phyloP scores from a whole-genome alignment of 805 yeast species.

The Barnettozyma wickerhamii region DNA sequence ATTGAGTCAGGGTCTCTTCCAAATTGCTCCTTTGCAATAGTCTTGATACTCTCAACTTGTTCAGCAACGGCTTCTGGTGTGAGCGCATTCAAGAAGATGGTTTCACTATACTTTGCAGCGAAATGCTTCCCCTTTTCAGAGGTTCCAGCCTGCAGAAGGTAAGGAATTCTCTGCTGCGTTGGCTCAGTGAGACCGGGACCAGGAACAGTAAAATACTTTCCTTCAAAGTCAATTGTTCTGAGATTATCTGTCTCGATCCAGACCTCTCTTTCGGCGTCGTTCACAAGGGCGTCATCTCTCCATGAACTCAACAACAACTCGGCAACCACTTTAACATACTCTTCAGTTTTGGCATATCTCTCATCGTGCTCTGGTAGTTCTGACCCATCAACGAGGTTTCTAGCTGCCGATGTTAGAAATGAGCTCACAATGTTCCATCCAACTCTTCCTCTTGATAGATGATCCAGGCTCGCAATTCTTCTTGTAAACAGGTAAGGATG shows the following conservation, averaged over 20 bases:
- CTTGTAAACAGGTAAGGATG: conserved; percentile 36
- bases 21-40: conserved; percentile 30
- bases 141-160: conserved; percentile 38
- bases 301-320: conserved; percentile 38
- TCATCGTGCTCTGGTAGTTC: conserved; percentile 32
- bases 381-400: conserved; percentile 30
- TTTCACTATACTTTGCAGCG: conserved; percentile 27
- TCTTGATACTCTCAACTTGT: conserved; percentile 31
- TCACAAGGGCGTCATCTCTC: conserved; percentile 36
- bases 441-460: conserved; percentile 35
- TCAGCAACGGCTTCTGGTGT: conserved; percentile 29
- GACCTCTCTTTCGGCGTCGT: conserved; percentile 19
- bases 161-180: conserved; percentile 36
- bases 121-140: conserved; percentile 33
- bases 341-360: conserved; percentile 34
- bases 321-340: conserved; percentile 32
- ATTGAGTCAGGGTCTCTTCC: conserved; percentile 37
- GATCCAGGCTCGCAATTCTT: conserved; percentile 36
- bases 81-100: conserved; percentile 19
- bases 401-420: conserved; percentile 33
- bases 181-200: conserved; percentile 37
- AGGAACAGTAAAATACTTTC: conserved; percentile 34
- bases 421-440: conserved; percentile 42
- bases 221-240: conserved; percentile 32
- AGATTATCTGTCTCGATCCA: conserved; percentile 32